Conservation (phyloP, 2,329 filamentous ascomycete species). For the Ophiosphaerella korrae region DNA sequence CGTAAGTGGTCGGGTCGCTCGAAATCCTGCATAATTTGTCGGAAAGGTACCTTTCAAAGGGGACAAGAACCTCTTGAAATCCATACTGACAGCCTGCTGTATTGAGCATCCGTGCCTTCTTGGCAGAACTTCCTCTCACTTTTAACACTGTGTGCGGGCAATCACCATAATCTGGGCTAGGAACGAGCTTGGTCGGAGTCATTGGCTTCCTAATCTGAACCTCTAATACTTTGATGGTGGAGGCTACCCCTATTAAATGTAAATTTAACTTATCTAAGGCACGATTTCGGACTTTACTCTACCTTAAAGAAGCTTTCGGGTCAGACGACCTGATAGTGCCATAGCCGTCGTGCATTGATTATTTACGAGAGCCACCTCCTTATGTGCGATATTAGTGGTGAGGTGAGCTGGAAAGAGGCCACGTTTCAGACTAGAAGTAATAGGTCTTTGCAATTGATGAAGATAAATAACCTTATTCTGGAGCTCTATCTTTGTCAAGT, state of each 20-base stretch:
- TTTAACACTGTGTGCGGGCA: constrained; percentile 7
- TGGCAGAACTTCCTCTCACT: constrained; percentile 1
- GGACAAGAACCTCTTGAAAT: constrained; percentile 8
- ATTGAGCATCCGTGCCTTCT: constrained; percentile 7
- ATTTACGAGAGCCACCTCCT: constrained; percentile 6
- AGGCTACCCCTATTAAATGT: constrained; percentile 7
- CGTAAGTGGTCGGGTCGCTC: constrained; percentile 4
- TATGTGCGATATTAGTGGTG: constrained; percentile 7
- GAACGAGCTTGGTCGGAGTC: constrained; percentile 6
- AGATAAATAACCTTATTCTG: constrained; percentile 8
- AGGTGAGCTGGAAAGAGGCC: constrained; percentile 9
- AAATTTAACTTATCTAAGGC: background rate
- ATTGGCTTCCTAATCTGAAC: constrained; percentile 8
- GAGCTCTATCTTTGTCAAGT: constrained; percentile 8
- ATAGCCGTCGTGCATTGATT: constrained; percentile 10
- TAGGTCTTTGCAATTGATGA: constrained; percentile 5
- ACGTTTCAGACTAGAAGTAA: constrained; percentile 3
- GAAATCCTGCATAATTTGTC: constrained; percentile 3
- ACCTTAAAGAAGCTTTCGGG: constrained; percentile 9
- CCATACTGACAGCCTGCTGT: constrained; percentile 9
- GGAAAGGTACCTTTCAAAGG: constrained; percentile 7
- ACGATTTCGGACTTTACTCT: background rate
- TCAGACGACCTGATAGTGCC: constrained; percentile 7
- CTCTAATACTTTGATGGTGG: constrained; percentile 7
- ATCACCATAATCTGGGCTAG: constrained; percentile 3